Evolutionary conservation across 176 grass and related monocot species (phyloP), one percentile per base, ranked within the genome.

Genomic region (Paspalum notatum): DNA sequence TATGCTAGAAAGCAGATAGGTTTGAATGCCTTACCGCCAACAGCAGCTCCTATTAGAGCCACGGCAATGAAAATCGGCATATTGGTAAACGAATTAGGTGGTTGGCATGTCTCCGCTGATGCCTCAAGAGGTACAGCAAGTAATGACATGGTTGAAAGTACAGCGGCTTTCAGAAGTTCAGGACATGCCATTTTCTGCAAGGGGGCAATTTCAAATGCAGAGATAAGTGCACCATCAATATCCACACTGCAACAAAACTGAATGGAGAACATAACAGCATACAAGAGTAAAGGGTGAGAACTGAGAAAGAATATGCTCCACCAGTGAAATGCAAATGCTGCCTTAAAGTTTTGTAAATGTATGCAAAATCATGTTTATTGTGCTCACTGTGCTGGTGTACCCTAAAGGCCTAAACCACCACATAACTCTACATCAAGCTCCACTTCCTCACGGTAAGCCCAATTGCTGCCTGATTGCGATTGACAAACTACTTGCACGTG

Each of bases 31-130:
- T 85, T 89, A 89, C 87, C 87, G 5, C 87, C 87, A 80, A 85
- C 82, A 37, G 87, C 87, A 71, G 87, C 87, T 57, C 87, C 87
- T 76, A 89, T 81, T 50, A 94, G 56, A 48, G 85, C 91, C 38
- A 91, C 82, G 62, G 85, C 88, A 58, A 94, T 86, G 17, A 91
- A 85, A 71, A 93, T 41, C 9, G 88, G 88, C 91, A 93, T 93
- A 52, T 93, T 87, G 2, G 75, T 66, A 17, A 85, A 83, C 16
- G 88, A 82, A 72, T 72, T 82, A 72, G 65, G 24, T 12, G 81
- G 48, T 47, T 82, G 81, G 64, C 88, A 88, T 2, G 46, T 86
- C 84, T 81, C 85, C 0, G 88, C 88, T n/a, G 80, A 86, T 18
- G 80, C 88, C 52, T 88, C 80, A 62, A 83, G 75, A 85, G 91